Conservation (phyloP, 2,329 filamentous ascomycete species). For the Trichoderma koningii region DNA sequence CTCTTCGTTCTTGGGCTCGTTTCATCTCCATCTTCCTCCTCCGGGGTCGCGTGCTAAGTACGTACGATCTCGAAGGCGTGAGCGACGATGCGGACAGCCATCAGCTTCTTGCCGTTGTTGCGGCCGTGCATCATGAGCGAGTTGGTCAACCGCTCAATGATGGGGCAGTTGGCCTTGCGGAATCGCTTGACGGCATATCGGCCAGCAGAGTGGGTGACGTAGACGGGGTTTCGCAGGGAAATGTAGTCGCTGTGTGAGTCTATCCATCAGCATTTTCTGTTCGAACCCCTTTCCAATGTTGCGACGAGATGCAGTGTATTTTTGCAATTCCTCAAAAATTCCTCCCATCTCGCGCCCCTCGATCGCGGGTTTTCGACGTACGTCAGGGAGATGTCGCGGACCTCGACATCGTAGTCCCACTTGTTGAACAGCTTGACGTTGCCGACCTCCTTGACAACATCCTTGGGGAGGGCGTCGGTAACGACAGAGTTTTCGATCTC, state of each 20-base stretch:
- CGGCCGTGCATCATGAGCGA: constrained; percentile 99
- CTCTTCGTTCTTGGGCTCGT: not conserved
- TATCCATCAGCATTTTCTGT: constrained; percentile 39
- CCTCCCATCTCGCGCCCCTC: constrained; percentile 9
- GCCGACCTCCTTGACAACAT: constrained; percentile 85
- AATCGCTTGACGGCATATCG: constrained; percentile 99
- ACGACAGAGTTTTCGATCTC: constrained; percentile 79
- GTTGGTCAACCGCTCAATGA: constrained; percentile 99
- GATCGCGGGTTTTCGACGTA: constrained; percentile 51
- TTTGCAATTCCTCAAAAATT: not conserved
- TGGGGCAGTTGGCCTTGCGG: constrained; percentile 99
- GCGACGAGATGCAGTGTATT: constrained; percentile 3
- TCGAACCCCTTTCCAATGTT: not conserved
- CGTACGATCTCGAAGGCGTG: constrained; percentile 99
- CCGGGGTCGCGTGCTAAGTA: constrained; percentile 36
- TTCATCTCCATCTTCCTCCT: not conserved
- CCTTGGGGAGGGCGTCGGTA: constrained; percentile 87
- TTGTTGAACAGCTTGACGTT: constrained; percentile 97
- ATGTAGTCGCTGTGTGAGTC: constrained; percentile 83
- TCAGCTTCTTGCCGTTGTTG: constrained; percentile 99
- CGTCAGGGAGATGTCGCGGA: constrained; percentile 99
- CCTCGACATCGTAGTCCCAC: constrained; percentile 98
- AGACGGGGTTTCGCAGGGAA: constrained; percentile 98
- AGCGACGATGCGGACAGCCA: constrained; percentile 98
- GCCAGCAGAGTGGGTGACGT: constrained; percentile 97